Conservation (phyloP, 768 basidiomycete genomes). For the Rhizopogon roseolus region DNA sequence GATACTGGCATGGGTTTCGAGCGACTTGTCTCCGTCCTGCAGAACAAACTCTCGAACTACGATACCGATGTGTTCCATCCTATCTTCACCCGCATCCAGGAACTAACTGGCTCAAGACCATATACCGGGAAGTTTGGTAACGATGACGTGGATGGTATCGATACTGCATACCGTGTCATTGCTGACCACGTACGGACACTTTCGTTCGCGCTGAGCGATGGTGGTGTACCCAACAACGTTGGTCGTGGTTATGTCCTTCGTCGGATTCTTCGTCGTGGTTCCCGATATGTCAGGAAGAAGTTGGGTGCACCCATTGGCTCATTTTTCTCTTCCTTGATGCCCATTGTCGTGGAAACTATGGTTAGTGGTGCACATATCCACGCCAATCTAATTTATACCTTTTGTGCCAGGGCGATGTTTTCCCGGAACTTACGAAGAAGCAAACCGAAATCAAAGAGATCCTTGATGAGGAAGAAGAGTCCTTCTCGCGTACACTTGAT, state of each 20-base stretch:
- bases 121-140: constrained; percentile 90
- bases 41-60: constrained; percentile 92
- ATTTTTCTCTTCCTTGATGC: constrained; percentile 92
- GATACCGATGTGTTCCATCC: constrained; percentile 95
- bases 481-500: constrained; percentile 95
- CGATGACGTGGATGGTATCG: constrained; percentile 94
- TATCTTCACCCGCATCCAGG: constrained; percentile 82
- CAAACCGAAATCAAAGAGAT: constrained; percentile 87
- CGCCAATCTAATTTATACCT: constrained; percentile 2
- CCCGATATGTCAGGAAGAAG: constrained; percentile 95
- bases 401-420: constrained; percentile 62
- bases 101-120: constrained; percentile 81
- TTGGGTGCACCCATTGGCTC: constrained; percentile 87
- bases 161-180: constrained; percentile 95
- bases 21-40: constrained; percentile 90
- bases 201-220: constrained; percentile 93
- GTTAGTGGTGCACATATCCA: constrained; percentile 35
- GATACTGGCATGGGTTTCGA: constrained; percentile 99
- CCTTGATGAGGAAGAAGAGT: constrained; percentile 95
- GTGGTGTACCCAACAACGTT: constrained; percentile 93
- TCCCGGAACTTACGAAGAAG: constrained; percentile 89
- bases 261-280: constrained; percentile 88
- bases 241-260: constrained; percentile 97
- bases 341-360: constrained; percentile 86
- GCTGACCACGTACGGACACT: constrained; percentile 96